phyloP scores from a whole-genome alignment of 2,329 filamentous ascomycete species.

The Cytospora schulzeri region DNA sequence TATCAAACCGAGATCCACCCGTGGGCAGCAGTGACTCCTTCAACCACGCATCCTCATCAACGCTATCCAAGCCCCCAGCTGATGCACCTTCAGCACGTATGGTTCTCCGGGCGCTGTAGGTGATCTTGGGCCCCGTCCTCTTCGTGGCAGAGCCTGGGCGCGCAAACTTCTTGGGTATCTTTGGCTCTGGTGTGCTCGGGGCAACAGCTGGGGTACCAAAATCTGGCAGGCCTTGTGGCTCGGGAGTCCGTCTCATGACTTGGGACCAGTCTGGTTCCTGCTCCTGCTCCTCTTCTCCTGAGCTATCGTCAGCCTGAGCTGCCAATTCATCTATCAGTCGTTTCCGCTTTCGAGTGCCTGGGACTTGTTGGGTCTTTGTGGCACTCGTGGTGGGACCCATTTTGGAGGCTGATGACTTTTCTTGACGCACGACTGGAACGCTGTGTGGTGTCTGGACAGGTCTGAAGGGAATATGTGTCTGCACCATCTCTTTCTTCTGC shows the following conservation, averaged over 20 bases:
- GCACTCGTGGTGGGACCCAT: conserved; percentile 15
- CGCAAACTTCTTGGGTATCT: conserved; percentile 30
- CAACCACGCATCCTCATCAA: conserved; percentile 30
- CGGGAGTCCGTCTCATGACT: conserved; percentile 26
- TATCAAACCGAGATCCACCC: conserved; percentile 35
- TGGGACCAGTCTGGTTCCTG: conserved; percentile 10
- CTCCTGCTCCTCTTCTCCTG: conserved; percentile 35
- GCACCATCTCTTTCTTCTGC: conserved; percentile 19
- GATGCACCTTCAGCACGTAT: conserved; percentile 34
- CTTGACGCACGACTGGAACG: conserved; percentile 21
- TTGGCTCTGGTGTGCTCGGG: conserved; percentile 27
- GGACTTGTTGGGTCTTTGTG: conserved; percentile 20
- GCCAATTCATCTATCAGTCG: conserved; percentile 48
- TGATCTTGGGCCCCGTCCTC: conserved; percentile 42
- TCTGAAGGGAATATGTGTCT: conserved; percentile 28
- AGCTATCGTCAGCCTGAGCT: conserved; percentile 42
- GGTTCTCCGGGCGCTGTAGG: conserved; percentile 43
- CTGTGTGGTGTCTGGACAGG: conserved; percentile 16
- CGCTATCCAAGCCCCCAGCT: conserved; percentile 19
- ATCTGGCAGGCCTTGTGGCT: conserved; percentile 19
- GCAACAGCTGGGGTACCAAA: conserved; percentile 30
- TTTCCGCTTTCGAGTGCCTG: conserved; percentile 24
- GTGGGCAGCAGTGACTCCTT: conserved; percentile 33
- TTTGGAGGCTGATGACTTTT: conserved; percentile 22
- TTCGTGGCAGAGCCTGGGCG: conserved; percentile 32